Evolutionary conservation across 2,329 filamentous ascomycete genomes (phyloP).

Genomic region (Colletotrichum sidae): DNA sequence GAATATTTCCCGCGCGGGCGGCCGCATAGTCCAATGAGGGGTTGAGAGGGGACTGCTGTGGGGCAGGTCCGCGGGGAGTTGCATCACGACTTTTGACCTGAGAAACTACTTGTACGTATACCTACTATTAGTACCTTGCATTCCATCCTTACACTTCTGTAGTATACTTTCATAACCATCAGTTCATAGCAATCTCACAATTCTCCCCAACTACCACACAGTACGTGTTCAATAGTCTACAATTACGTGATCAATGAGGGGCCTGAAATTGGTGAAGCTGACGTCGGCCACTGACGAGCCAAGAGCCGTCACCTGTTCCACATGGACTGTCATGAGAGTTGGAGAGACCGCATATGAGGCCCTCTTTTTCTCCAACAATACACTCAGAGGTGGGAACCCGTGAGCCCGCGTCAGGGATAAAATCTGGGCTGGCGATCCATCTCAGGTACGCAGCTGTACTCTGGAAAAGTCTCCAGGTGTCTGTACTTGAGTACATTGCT

Average conservation of each 20-base stretch:
- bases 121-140: background rate
- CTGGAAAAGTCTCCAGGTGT: background rate
- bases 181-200: background rate
- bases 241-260: no score
- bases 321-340: constrained; percentile 1
- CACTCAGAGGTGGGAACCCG: background rate
- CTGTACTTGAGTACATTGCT: background rate
- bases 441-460: background rate
- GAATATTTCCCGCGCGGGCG: constrained; percentile 19
- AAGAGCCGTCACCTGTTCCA: constrained; percentile 7
- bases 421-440: background rate
- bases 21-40: constrained; percentile 30
- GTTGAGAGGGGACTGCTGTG: constrained; percentile 1
- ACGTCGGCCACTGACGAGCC: constrained; percentile 9
- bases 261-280: background rate
- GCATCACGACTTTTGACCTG: background rate
- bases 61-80: constrained; percentile 1
- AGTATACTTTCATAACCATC: background rate
- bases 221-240: no score
- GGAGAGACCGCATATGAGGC: constrained; percentile 6
- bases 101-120: background rate
- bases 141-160: no score
- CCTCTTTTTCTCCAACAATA: constrained; percentile 27
- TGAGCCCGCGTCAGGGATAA: background rate
- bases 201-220: no score